Conservation (phyloP, 139 green algal genomes). For the Chlamydomonas eustigma region DNA sequence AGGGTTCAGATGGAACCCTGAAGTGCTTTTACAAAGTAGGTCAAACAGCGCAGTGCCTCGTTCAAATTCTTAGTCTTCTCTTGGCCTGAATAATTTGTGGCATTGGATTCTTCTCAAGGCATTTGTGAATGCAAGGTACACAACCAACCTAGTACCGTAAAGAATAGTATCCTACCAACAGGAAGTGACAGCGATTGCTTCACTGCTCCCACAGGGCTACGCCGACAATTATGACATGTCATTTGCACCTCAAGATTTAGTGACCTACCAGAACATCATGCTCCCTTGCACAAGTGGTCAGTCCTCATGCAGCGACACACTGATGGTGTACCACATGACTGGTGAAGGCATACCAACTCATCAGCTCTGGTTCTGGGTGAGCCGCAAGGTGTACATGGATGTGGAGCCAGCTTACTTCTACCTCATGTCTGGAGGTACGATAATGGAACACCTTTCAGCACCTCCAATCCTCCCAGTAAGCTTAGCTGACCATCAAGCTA, state of each 20-base stretch:
- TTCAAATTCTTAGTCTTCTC: not conserved
- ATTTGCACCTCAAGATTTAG: slow-evolving; percentile 10
- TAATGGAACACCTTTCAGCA: too few species aligned
- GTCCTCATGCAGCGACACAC: slow-evolving; percentile 6
- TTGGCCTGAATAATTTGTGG: too few species aligned
- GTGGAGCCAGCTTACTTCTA: slow-evolving; percentile 30
- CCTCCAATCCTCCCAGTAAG: too few species aligned
- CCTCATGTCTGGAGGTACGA: slow-evolving; percentile 26
- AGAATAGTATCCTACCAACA: too few species aligned
- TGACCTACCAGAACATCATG: slow-evolving; percentile 13
- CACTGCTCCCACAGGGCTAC: too few species aligned
- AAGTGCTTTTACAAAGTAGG: slow-evolving; percentile 4
- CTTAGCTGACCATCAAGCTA: too few species aligned
- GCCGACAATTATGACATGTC: slow-evolving; percentile 4
- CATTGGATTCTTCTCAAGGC: too few species aligned
- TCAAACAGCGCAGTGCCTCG: not conserved
- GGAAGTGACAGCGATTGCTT: too few species aligned
- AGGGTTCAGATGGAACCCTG: slow-evolving; percentile 9
- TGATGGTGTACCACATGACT: slow-evolving; percentile 3
- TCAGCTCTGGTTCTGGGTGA: slow-evolving; percentile 35
- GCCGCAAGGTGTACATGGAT: slow-evolving; percentile 30
- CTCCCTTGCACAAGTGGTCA: slow-evolving; percentile 10
- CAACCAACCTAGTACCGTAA: too few species aligned
- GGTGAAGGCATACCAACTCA: slow-evolving; percentile 20
- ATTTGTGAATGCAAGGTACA: too few species aligned